A percentile compares a stretch with the other conserved stretches of the same genome.
Conservation (phyloP, 768 basidiomycete species). For the Dendrothele bispora region DNA sequence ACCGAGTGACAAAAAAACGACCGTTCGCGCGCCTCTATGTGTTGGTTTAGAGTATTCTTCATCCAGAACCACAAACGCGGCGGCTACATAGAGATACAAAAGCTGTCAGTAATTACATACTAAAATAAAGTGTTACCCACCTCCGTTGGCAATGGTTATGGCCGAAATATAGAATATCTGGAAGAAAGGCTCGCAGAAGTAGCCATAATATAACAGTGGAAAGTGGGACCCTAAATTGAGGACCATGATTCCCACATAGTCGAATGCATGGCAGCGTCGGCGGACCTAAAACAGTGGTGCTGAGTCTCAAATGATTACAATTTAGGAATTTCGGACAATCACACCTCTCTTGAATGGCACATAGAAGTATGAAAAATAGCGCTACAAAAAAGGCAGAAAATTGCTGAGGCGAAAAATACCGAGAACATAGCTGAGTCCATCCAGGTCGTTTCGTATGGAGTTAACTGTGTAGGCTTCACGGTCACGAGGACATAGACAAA, state of each 20-base stretch:
- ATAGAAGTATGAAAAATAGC: constrained; percentile 70
- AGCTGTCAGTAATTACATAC: neutral
- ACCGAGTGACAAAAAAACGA: constrained; percentile 79
- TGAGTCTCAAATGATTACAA: neutral
- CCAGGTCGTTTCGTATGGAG: constrained; percentile 57
- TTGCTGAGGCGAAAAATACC: constrained; percentile 68
- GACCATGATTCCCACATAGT: constrained; percentile 80
- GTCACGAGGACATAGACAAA: constrained; percentile 57
- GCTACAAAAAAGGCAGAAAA: constrained; percentile 72
- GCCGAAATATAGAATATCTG: constrained; percentile 54
- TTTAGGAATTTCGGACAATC: neutral
- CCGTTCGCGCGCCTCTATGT: constrained; percentile 74
- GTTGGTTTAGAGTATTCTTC: constrained; percentile 76
- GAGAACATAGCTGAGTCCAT: constrained; percentile 57
- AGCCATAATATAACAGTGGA: constrained; percentile 76
- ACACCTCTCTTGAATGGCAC: constrained; percentile 71
- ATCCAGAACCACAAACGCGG: constrained; percentile 71
- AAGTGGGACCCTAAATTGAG: constrained; percentile 79
- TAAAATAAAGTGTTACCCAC: constrained; percentile 41
- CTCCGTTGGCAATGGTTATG: constrained; percentile 53
- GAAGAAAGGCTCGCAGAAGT: constrained; percentile 60
- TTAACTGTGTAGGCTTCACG: constrained; percentile 49
- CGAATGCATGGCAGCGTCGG: constrained; percentile 60
- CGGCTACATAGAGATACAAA: constrained; percentile 37
- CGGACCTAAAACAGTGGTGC: constrained; percentile 50